Evolutionary conservation across 768 basidiomycete genomes (phyloP).

Genomic region (Coprinopsis sp.): DNA sequence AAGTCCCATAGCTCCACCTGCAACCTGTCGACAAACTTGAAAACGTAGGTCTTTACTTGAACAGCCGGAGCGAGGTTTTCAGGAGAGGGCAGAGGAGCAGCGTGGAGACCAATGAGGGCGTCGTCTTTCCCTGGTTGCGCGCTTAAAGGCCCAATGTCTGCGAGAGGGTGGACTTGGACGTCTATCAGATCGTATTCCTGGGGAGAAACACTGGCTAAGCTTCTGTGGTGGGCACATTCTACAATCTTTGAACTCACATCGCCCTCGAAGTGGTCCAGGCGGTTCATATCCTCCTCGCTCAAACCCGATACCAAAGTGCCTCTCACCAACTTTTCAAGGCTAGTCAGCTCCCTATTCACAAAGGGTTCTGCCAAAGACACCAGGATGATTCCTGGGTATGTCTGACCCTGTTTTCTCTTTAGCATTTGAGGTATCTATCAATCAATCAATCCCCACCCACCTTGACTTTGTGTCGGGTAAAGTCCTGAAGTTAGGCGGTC

Average conservation of each 20-base stretch:
- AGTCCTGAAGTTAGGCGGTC: conserved; percentile 46
- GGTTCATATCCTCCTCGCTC: conserved; percentile 52
- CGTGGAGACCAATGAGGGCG: conserved; percentile 36
- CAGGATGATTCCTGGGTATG: conserved; percentile 83
- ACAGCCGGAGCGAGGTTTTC: conserved; percentile 31
- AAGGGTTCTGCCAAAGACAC: conserved; percentile 42
- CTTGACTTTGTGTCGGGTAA: conserved; percentile 78
- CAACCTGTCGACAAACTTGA: conserved; percentile 42
- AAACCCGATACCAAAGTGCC: conserved; percentile 80
- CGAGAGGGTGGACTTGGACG: conserved; percentile 56
- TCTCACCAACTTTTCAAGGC: conserved; percentile 65
- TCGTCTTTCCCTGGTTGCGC: conserved; percentile 26
- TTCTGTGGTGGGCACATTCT: too few relatives aligned
- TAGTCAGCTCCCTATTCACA: conserved; percentile 40
- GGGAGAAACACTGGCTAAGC: too few relatives aligned
- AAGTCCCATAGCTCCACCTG: conserved; percentile 72
- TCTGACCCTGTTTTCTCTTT: conserved; percentile 40
- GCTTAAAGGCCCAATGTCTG: conserved; percentile 30
- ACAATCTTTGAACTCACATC: conserved; percentile 47
- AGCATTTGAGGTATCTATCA: background rate
- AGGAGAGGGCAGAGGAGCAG: conserved; percentile 36
- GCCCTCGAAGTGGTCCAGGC: conserved; percentile 82
- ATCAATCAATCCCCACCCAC: conserved; percentile 26
- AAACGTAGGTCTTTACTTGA: conserved; percentile 73
- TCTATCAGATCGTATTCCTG: conserved; percentile 69